Base-by-base conservation (phyloP, 2,329 filamentous ascomycete genomes). In the Botrytis tulipae region DNA sequence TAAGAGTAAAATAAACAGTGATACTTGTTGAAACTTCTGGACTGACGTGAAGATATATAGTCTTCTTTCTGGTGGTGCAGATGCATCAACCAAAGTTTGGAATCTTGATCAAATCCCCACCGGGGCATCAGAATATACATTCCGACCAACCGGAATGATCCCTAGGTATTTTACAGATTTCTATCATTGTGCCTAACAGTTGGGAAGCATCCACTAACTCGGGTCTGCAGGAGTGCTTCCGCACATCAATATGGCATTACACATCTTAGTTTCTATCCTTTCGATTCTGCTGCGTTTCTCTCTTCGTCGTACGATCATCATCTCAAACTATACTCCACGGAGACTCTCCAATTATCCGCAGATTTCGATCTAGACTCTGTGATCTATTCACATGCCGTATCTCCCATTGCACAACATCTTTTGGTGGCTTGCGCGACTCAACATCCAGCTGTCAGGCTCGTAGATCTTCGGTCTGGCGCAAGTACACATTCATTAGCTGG, bases 361-460 rank as follows among this genome's bases (percentile, higher is more conserved):
- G 88, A 88, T 7, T 95, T 94, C 78, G 85, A 90, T 74, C 86
- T 95, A 37, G 88, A 88, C 70, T 87, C 89, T 6, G 91, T 91
- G 46, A 85, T 93, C 66, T 93, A 94, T 82, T 90, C 92, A 1
- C 94, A 97, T 81, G 90, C 92, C 0, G 87, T 93, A 40, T 97
- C 94, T 0, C 87, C 91, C 60, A 84, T 95, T 73, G 88, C 93
- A 73, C 84, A 89, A 70, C 87, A 94, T 79, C 86, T 97, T 0
- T 87, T 97, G 6, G 92, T 98, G 16, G 94, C 95, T 16, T 96
- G 94, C 79, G 95, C 93, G 0, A 97, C 94, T 0, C 94, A 97
- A 76, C 91, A 96, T 80, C 93, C 93, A 10, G 87, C 92, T 40
- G 92, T 97, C 22, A 90, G 94, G 25, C 88, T 98, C 10, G 89